Evolutionary conservation across 164 flowering plant genomes (phyloP), one percentile per base, ranked within the genome.

Genomic region (Nymphaea thermarum): DNA sequence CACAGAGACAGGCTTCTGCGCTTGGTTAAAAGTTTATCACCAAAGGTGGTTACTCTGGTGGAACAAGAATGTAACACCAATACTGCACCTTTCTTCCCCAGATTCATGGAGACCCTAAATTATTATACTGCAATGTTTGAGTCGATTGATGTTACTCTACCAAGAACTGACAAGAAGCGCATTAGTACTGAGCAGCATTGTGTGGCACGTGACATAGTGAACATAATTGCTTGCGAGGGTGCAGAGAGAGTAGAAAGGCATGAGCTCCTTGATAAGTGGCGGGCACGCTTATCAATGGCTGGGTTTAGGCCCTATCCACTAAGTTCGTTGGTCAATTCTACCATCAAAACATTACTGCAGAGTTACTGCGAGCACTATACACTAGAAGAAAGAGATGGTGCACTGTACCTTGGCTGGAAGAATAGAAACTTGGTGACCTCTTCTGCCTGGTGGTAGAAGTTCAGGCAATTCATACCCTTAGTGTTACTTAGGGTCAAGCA

Each of bases 101-200:
- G 96, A 16, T 90, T 88, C 66, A 25, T 82, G 4, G 87, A 90
- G 77, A 76, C 90, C 7, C 63, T 90, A 47, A 73, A 77, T 65
- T 82, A 86, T 62, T 88, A 85, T 64, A 43, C 65, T 4, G 87
- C 93, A 18, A 73, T 90, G n/a, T 90, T 90, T 68, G 96, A 90
- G 60, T 90, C 96, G 1, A 80, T 90, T 36, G 90, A 88, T 53
- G 86, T 77, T 25, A 71, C 76, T 47, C 75, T 87, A n/a, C 82
- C 91, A 12, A 81, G 93, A 72, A 85, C 86, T 2, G 72, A 78
- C 77, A 84, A 80, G 81, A 85, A 85, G 62, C 74, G 96, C 43
- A 85, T 88, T 66, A 84, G 73, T 64, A 86, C 85, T 0, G 96
- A 90, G 75, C 93, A 90, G 78, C 93, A 90, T 66, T 90, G 93